Percentiles rank a stretch among this genome's conserved stretches.
These are phyloP conservation scores for Russula sp. DNA, from an alignment of 768 basidiomycete species.

Conservation along the genomic window DNA sequence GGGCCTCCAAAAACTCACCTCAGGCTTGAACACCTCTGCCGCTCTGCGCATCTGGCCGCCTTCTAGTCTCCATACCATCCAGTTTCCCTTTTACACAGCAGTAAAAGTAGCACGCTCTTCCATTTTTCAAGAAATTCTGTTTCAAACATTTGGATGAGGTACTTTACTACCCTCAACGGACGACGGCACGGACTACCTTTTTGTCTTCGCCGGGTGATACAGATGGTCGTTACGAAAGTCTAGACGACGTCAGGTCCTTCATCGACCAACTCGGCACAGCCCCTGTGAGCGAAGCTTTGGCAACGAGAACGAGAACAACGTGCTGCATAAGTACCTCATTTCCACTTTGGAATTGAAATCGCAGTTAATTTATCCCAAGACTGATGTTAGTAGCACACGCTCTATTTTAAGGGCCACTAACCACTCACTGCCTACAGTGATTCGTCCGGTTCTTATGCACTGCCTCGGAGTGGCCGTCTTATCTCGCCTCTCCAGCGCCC, in stretches of 20 bases:
- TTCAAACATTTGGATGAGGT: too few relatives aligned
- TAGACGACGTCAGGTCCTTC: constrained; percentile 71
- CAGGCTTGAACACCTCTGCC: too few relatives aligned
- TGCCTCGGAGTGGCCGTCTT: not conserved
- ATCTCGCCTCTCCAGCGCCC: not conserved
- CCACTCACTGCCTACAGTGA: not conserved
- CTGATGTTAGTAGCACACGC: too few relatives aligned
- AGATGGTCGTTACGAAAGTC: constrained; percentile 89
- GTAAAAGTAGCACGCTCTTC: too few relatives aligned
- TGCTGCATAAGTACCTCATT: constrained; percentile 55
- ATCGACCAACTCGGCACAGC: constrained; percentile 54
- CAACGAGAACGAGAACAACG: constrained; percentile 76
- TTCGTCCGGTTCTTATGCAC: not conserved
- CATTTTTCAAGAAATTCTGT: too few relatives aligned
- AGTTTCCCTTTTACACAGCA: too few relatives aligned
- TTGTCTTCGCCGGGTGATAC: constrained; percentile 44
- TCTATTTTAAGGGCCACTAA: not conserved
- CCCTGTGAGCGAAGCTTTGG: constrained; percentile 47
- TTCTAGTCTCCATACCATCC: too few relatives aligned
- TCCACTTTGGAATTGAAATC: too few relatives aligned
- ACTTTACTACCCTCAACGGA: too few relatives aligned
- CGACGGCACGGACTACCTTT: constrained; percentile 16
- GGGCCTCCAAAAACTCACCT: too few relatives aligned
- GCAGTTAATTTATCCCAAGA: too few relatives aligned
- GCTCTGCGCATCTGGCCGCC: too few relatives aligned